Percentiles rank a stretch among this genome's conserved stretches.
Conservation (phyloP, 2,329 filamentous ascomycete genomes). For the Xylariaceae sp. region DNA sequence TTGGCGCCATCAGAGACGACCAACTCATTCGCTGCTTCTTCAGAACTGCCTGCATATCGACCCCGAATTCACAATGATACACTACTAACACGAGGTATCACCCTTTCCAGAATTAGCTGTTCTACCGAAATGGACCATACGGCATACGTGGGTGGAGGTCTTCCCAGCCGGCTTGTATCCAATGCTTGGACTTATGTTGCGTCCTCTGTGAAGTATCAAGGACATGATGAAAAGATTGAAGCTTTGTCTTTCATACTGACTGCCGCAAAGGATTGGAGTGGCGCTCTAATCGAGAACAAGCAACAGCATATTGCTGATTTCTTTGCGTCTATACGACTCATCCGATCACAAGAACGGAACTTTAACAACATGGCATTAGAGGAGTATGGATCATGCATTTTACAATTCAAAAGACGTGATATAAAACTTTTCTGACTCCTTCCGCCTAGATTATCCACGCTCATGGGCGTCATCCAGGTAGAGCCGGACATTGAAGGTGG, state of each 20-base stretch:
- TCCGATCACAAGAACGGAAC: background rate
- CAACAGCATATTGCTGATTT: background rate
- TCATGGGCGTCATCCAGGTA: background rate
- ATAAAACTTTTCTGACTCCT: background rate
- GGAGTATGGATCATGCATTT: too few species aligned
- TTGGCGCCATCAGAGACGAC: background rate
- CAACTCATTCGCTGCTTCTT: background rate
- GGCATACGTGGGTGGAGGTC: too few species aligned
- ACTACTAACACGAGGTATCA: background rate
- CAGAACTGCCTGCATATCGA: background rate
- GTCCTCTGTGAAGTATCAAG: background rate
- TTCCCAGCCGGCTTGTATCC: too few species aligned
- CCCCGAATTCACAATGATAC: background rate
- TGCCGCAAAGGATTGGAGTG: background rate
- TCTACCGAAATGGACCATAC: background rate
- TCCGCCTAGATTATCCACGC: background rate
- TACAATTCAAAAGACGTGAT: background rate
- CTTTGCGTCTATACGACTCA: background rate
- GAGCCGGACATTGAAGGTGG: background rate
- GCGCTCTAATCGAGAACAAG: background rate
- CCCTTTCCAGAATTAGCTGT: background rate
- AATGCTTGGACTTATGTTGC: background rate
- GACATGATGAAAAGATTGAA: background rate
- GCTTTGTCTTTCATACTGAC: background rate
- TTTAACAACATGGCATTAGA: background rate